Evolutionary conservation across 768 basidiomycete genomes (phyloP), one percentile per base, ranked within the genome.

Genomic region (Lepiota brunneoincarnata): DNA sequence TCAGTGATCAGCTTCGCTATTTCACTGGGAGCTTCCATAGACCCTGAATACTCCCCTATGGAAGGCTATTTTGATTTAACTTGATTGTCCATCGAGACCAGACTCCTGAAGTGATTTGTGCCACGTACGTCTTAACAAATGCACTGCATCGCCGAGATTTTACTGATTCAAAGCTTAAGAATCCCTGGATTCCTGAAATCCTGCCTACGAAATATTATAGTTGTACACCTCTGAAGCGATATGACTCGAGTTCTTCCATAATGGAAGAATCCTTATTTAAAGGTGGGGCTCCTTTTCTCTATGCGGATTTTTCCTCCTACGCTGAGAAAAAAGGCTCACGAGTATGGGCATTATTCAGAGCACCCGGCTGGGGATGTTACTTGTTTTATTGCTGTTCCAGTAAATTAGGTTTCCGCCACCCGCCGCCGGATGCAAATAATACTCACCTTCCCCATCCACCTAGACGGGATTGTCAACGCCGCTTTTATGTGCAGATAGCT

Each of bases 191-290:
- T 54, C 53, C 53, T 34, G 34, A 41, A 45, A 54, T 54, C 38
- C 24, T 18, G 12, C 15, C 21, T 21, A 24, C 31, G 21, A 17
- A 47, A 38, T n/a, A 40, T 31, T 14, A 38, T 47, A 42, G 23
- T 37, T 36, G 31, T 11, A 15, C 10, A 24, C 36, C 21, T 24
- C 47, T 47, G 38, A 40, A 20, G 45, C n/a, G 23, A 43, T 48
- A 46, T 54, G 53, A 54, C 53, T 54, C 53, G 46, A 26, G 2
- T 40, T 31, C 31, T 54, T 47, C 51, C 34, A 48, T 23, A 40
- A 54, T 41, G 38, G 53, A 54, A 31, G 31, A 31, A 41, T 39
- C 4, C 38, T 47, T 15, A 40, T 48, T 39, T 21, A 18, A 35
- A 17, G 23, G 53, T 48, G 53, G 45, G 53, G 28, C 20, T 42